Base-by-base conservation (phyloP, 169 alveolate species). In the Cryptosporidium ubiquitum region DNA sequence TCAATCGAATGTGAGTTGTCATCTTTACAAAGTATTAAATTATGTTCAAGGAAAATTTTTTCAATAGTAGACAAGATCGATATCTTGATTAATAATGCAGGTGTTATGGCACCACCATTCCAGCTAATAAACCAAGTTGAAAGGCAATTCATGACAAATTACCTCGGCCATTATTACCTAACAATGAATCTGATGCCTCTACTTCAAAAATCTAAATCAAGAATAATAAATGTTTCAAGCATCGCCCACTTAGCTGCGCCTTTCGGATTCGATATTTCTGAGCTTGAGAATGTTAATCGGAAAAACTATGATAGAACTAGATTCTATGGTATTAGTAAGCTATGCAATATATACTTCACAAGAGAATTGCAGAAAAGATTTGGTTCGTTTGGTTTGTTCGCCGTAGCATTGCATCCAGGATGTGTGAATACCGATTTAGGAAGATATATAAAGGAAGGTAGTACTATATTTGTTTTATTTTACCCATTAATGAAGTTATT, bases 61-160 rank as follows among this genome's bases (percentile, higher is more conserved):
- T 66, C 58, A 18, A 71, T 69, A 68, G 70, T 92, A 18, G 58
- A 86, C 26, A 69, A 91, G 40, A 58, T 94, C 0, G 95, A 93
- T 70, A 84, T 94, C 18, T 91, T 94, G 31, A 92, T 94, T 35
- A 94, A 94, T 68, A 94, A 94, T 71, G 96, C 96, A 40, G 96
- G 96, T 3, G 64, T 93, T 14, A 86, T 89, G 95, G 91, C 85
- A 3, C 68, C 85, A 0, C 69, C 84, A 12, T 91, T 84, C 51
- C 69, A 69, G 29, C 42, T 84, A 42, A 18, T 75, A 20, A 79
- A 86, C 52, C 84, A 86, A 14, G 70, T 91, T 29, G 95, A 93
- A 70, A 55, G 35, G 23, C 92, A 92, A 49, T 91, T 92, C 58
- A 92, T 84, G 44, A 74, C 92, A 4, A 93, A 93, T 79, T 85